Evolutionary conservation across 139 green algal species (phyloP).

Genomic region (Chloropicon primus): DNA sequence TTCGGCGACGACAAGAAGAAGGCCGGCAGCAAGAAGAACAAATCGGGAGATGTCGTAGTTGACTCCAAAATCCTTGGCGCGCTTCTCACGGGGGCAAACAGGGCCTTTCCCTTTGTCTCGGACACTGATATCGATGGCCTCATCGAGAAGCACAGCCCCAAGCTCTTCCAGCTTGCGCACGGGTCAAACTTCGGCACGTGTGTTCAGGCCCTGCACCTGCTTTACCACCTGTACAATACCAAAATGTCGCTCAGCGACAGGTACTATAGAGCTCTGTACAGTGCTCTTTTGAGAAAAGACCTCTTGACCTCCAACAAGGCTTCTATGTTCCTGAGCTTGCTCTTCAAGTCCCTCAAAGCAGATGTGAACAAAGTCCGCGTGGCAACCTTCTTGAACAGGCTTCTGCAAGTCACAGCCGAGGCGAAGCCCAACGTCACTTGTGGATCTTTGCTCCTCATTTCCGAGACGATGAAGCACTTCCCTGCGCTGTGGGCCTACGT

Average conservation of each 20-base stretch:
- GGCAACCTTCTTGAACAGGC: slow-evolving; percentile 76
- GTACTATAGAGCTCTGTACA: slow-evolving; percentile 85
- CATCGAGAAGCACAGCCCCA: slow-evolving; percentile 44
- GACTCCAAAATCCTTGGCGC: slow-evolving; percentile 59
- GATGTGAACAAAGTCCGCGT: slow-evolving; percentile 55
- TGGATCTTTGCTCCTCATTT: slow-evolving; percentile 57
- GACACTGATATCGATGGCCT: slow-evolving; percentile 40
- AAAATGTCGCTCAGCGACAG: slow-evolving; percentile 52
- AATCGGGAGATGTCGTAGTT: background rate
- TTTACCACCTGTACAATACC: slow-evolving; percentile 66
- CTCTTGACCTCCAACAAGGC: slow-evolving; percentile 38
- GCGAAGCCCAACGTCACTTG: slow-evolving; percentile 61
- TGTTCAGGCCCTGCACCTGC: slow-evolving; percentile 77
- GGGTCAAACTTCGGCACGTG: slow-evolving; percentile 58
- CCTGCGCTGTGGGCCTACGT: background rate
- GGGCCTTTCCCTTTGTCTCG: slow-evolving; percentile 82
- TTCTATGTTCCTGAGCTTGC: slow-evolving; percentile 69
- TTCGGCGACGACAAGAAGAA: background rate
- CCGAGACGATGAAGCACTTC: slow-evolving; percentile 1
- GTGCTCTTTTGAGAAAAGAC: slow-evolving; percentile 30
- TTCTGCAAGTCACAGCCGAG: slow-evolving; percentile 69
- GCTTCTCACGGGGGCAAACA: slow-evolving; percentile 72
- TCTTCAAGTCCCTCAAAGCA: slow-evolving; percentile 68
- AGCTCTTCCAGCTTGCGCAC: slow-evolving; percentile 82
- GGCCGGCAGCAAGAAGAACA: slow-evolving; percentile 6